These are phyloP conservation scores for Naganishia cerealis DNA, from an alignment of 1,284 basidiomycete genomes.

Conservation along the genomic window DNA sequence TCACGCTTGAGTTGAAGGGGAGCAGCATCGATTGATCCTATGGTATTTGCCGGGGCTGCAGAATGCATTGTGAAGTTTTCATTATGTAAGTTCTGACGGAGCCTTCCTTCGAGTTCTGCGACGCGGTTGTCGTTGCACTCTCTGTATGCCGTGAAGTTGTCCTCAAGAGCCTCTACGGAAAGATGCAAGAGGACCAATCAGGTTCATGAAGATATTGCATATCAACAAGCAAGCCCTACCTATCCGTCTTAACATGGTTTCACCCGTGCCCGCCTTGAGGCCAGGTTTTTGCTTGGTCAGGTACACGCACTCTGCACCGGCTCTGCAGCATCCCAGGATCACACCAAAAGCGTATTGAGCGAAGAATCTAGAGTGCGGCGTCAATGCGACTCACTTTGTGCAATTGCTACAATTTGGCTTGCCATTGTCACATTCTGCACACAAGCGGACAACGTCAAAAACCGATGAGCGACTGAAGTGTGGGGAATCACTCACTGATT, in stretches of 20 bases:
- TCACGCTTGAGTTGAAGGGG: not conserved
- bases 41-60: not conserved
- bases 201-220: not conserved
- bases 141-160: conserved; percentile 22
- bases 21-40: not conserved
- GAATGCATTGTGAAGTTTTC: not conserved
- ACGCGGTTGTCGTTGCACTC: conserved; percentile 10
- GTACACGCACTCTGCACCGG: conserved; percentile 48
- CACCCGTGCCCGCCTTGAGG: conserved; percentile 50
- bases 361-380: not conserved
- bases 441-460: not conserved
- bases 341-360: not conserved
- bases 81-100: not conserved
- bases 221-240: conserved; percentile 37
- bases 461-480: not conserved
- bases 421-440: conserved; percentile 31
- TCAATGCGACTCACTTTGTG: conserved; percentile 16
- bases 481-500: conserved; percentile 24
- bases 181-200: conserved; percentile 13
- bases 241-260: conserved; percentile 49
- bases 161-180: conserved; percentile 29
- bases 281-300: conserved; percentile 53
- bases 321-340: conserved; percentile 33
- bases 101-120: conserved; percentile 14
- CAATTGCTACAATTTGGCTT: conserved; percentile 32